Conservation (phyloP, 1,284 basidiomycete genomes). For the Pholiota adiposa region DNA sequence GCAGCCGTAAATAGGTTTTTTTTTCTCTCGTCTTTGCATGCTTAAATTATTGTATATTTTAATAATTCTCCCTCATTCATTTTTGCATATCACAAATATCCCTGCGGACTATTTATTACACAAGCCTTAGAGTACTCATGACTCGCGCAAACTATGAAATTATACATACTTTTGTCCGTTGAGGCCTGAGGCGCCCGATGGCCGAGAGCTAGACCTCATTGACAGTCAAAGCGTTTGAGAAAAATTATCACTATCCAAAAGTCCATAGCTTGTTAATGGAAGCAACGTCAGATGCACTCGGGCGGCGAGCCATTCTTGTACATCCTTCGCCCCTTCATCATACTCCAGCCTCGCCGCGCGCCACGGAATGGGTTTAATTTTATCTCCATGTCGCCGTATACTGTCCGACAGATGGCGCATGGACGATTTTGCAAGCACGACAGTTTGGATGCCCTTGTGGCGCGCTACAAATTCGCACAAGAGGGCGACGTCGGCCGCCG, state of each 20-base stretch:
- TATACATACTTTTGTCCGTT: no score
- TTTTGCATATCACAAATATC: no score
- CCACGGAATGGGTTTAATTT: neutral
- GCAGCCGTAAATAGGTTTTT: neutral
- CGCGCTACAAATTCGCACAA: constrained; percentile 18
- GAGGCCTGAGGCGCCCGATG: no score
- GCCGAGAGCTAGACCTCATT: no score
- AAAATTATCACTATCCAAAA: neutral
- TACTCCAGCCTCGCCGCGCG: neutral
- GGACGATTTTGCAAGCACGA: constrained; percentile 16
- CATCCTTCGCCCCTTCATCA: constrained; percentile 8
- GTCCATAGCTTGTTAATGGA: neutral
- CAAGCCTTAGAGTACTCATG: no score
- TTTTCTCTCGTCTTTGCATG: neutral
- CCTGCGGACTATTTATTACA: no score
- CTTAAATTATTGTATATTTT: no score
- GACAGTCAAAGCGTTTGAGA: neutral
- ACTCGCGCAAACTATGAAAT: no score
- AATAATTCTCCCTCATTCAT: no score
- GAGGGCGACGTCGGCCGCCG: constrained; percentile 13
- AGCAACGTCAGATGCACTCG: constrained; percentile 1
- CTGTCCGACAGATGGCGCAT: constrained; percentile 14
- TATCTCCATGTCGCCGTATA: neutral
- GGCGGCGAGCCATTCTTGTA: constrained; percentile 9
- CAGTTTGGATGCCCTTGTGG: constrained; percentile 9